Evolutionary conservation across 345 rosid genomes (phyloP).

Genomic region (Corchorus olitorius): DNA sequence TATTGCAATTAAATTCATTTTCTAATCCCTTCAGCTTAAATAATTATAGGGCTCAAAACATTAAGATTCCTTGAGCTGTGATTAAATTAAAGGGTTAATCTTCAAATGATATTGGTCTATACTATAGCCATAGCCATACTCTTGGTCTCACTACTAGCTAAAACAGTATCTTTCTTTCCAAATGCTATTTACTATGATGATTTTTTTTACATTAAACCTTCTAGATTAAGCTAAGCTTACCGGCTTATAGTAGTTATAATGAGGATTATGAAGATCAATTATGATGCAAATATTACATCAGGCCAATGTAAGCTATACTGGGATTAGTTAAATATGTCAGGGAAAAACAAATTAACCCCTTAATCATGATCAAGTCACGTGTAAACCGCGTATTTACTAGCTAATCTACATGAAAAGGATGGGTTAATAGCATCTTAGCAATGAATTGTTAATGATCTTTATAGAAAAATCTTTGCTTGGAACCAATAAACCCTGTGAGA

Average conservation of each 20-base stretch:
- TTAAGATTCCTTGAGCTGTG: not conserved
- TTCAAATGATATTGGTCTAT: too few species aligned
- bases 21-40: not conserved
- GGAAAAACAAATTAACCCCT: not conserved
- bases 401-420: conserved; percentile 25
- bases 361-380: conserved; percentile 25
- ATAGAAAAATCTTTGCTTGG: not conserved
- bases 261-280: not conserved
- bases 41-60: not conserved
- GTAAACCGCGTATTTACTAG: conserved; percentile 12
- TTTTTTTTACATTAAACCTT: too few species aligned
- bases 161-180: too few species aligned
- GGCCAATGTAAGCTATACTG: conserved; percentile 27
- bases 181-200: too few species aligned
- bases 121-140: too few species aligned
- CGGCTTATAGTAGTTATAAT: not conserved
- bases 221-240: not conserved
- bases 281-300: conserved; percentile 40
- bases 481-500: not conserved
- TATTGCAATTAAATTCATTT: not conserved
- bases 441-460: not conserved
- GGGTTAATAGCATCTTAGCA: conserved; percentile 6
- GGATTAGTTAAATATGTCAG: not conserved
- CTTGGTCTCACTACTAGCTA: too few species aligned
- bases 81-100: not conserved